These are phyloP conservation scores for Penicillium digitatum DNA, from an alignment of 2,329 filamentous ascomycete genomes.

Conservation along the genomic window DNA sequence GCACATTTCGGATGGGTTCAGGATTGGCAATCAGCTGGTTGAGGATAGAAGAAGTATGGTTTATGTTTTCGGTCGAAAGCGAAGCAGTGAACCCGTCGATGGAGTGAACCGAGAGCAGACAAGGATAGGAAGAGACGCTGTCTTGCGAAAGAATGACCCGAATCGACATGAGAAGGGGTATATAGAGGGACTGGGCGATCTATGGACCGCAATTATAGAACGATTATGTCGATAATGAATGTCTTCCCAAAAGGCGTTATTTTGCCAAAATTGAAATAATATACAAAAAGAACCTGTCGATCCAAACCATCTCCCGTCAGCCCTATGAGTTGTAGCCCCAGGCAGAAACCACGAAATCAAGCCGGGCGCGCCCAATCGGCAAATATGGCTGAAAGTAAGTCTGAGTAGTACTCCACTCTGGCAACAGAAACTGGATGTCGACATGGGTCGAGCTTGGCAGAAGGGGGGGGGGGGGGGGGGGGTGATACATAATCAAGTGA, in stretches of 20 bases:
- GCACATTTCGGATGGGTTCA: constrained; percentile 65
- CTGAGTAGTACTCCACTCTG: neutral
- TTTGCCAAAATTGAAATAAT: no score
- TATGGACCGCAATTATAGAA: neutral
- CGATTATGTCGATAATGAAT: neutral
- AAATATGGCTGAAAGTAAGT: neutral
- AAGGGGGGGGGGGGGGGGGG: neutral
- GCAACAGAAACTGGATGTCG: neutral
- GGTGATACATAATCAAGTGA: neutral
- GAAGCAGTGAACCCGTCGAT: neutral
- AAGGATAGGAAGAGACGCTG: neutral
- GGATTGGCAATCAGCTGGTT: no score
- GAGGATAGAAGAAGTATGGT: neutral
- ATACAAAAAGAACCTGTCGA: neutral
- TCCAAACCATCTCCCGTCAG: neutral
- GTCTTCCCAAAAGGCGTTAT: no score
- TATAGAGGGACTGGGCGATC: neutral
- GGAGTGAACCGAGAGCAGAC: neutral
- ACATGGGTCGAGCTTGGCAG: neutral
- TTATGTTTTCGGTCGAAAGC: neutral
- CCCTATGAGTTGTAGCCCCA: constrained; percentile 7
- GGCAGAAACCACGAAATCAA: constrained; percentile 4
- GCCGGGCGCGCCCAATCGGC: constrained; percentile 7
- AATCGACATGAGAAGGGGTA: neutral
- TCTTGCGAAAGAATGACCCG: neutral